These are phyloP conservation scores for Chrysosporium keratinophilum DNA, from an alignment of 2,329 filamentous ascomycete species.

Conservation along the genomic window DNA sequence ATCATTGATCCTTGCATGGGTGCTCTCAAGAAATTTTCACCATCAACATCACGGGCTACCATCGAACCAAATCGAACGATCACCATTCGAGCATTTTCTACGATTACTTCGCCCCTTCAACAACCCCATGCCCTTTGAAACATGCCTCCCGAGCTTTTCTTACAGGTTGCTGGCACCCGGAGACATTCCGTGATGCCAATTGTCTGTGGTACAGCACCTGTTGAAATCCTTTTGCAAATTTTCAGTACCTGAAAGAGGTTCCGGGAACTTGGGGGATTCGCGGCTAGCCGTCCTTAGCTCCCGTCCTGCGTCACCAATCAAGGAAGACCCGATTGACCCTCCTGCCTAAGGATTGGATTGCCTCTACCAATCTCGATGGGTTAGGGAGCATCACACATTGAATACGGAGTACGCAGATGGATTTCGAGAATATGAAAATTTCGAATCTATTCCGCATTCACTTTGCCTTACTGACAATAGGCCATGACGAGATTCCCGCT, in stretches of 20 bases:
- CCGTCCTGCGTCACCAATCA: slow-evolving; percentile 6
- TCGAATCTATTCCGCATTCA: too few species aligned
- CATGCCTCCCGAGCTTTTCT: neutral
- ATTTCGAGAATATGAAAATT: too few species aligned
- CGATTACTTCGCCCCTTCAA: too few species aligned
- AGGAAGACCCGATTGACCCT: neutral
- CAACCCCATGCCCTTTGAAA: neutral
- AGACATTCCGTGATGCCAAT: neutral
- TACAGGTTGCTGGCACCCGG: neutral
- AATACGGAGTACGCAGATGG: too few species aligned
- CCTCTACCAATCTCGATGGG: too few species aligned
- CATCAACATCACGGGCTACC: too few species aligned
- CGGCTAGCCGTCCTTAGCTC: slow-evolving; percentile 6
- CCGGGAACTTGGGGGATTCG: slow-evolving; percentile 2
- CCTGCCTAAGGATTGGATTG: neutral
- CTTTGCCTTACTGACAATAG: too few species aligned
- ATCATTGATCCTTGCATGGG: neutral
- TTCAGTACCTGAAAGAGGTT: neutral
- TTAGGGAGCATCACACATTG: too few species aligned
- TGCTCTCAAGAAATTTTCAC: neutral
- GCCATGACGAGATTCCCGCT: too few species aligned
- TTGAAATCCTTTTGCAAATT: neutral
- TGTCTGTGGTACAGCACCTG: neutral
- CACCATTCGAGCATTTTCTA: too few species aligned
- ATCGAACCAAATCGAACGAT: too few species aligned